phyloP scores from a whole-genome alignment of 2,329 filamentous ascomycete species.

The Monosporascus sp. region DNA sequence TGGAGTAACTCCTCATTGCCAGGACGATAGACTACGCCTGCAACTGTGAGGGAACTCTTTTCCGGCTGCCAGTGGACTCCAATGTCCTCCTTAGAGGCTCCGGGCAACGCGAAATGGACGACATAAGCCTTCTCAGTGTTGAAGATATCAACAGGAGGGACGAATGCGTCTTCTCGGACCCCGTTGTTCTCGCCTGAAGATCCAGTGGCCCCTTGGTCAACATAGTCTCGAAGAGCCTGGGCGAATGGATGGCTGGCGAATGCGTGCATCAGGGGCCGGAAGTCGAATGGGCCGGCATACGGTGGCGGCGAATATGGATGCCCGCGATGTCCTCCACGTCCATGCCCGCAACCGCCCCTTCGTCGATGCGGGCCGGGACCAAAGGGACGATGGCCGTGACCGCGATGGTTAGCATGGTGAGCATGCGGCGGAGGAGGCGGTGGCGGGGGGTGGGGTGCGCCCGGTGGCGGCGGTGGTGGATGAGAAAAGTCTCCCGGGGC shows the following conservation, averaged over 20 bases:
- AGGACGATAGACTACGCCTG: slow-evolving; percentile 68
- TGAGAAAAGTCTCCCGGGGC: slow-evolving; percentile 7
- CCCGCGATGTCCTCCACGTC: slow-evolving; percentile 14
- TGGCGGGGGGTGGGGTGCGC: slow-evolving; percentile 13
- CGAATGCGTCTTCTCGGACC: slow-evolving; percentile 40
- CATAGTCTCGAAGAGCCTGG: slow-evolving; percentile 35
- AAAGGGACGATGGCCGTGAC: slow-evolving; percentile 14
- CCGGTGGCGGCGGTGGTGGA: slow-evolving; percentile 10
- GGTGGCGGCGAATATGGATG: slow-evolving; percentile 12
- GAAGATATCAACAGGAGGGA: slow-evolving; percentile 71
- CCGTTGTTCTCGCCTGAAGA: slow-evolving; percentile 11
- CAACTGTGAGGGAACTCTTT: slow-evolving; percentile 58
- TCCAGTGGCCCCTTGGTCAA: slow-evolving; percentile 22
- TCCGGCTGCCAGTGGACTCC: slow-evolving; percentile 72
- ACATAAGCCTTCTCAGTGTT: slow-evolving; percentile 60
- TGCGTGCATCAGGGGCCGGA: slow-evolving; percentile 34
- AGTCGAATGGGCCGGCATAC: slow-evolving; percentile 29
- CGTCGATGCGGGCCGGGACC: slow-evolving; percentile 7
- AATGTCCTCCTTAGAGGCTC: slow-evolving; percentile 73
- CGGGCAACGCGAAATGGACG: slow-evolving; percentile 71
- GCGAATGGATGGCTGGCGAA: slow-evolving; percentile 38
- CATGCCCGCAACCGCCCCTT: slow-evolving; percentile 11
- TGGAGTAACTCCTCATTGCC: slow-evolving; percentile 65
- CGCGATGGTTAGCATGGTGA: slow-evolving; percentile 6
- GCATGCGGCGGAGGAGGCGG: slow-evolving; percentile 13